Evolutionary conservation across 2,329 filamentous ascomycete genomes (phyloP), one percentile per base, ranked within the genome.

Genomic region (Trichoderma sp.): DNA sequence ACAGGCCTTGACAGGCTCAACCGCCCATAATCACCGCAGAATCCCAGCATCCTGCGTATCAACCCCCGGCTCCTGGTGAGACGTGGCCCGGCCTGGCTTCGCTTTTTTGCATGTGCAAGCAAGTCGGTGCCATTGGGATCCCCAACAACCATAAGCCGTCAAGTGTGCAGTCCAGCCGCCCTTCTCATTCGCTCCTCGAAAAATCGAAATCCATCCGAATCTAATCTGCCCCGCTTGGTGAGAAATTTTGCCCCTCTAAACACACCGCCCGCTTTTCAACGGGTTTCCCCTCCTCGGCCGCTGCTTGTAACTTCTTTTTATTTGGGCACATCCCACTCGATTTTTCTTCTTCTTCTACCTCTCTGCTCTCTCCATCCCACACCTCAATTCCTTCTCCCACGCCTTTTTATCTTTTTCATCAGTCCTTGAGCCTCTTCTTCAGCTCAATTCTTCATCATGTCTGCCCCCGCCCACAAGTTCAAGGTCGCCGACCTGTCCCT

Each of bases 401-500:
- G 9, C 8, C n/a, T 41, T 45, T 50, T 24, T 45, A 27, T 27
- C 1, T 53, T 14, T 50, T 18, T 45, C 72, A 64, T 66, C 71
- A 68, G 24, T 56, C 59, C 33, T 35, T 66, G 71, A 76, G 73
- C 79, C 79, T 75, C 77, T 75, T 75, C 79, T 76, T 79, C 79
- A 35, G 41, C 24, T 64, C 59, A 56, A 56, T 56, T 35, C 38
- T 75, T 63, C 76, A 9, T 76, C 73, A 92, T 92, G 90, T 86
- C 90, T 90, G 94, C 94, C 83, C 95, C 95, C 88, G 95, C 95
- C 85, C 88, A 93, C 87, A 96, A 94, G 88, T 97, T 95, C 93
- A 98, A 98, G 94, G 96, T 99, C 89, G 95, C 96, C 84, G 97
- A 98, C 91, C 94, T 98, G 86, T 94, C 93, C 85, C 93, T 98